Percentiles rank a stretch among this genome's conserved stretches.
Evolutionary conservation across 2,329 filamentous ascomycete species (phyloP).

Genomic region (Penicillium sp.): DNA sequence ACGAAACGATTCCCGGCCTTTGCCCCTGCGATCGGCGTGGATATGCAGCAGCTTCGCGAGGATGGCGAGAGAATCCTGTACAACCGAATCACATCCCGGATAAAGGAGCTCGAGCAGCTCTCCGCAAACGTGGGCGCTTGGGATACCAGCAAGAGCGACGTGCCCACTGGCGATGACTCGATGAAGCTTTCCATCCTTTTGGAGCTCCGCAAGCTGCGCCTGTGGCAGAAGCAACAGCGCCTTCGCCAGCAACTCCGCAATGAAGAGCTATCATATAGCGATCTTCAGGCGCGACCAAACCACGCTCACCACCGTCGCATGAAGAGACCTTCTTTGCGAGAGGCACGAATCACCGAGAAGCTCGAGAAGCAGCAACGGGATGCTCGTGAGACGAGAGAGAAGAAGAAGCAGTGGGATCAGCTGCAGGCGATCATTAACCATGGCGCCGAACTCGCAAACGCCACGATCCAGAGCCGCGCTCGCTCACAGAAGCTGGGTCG

Average conservation of each 20-base stretch:
- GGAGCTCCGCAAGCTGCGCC: conserved; percentile 65
- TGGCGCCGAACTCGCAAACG: conserved; percentile 67
- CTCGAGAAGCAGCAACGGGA: conserved; percentile 98
- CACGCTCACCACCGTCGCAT: conserved; percentile 82
- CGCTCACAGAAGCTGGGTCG: conserved; percentile 83
- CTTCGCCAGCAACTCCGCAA: conserved; percentile 81
- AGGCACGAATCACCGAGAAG: conserved; percentile 96
- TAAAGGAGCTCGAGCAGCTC: conserved; percentile 74
- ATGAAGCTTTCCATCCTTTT: conserved; percentile 90
- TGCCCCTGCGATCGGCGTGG: conserved; percentile 73
- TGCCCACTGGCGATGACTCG: conserved; percentile 67
- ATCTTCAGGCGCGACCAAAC: conserved; percentile 51
- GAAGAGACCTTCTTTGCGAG: conserved; percentile 94
- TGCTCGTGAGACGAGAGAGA: conserved; percentile 89
- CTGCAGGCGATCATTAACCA: conserved; percentile 81
- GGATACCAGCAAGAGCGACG: conserved; percentile 68
- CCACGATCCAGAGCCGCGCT: conserved; percentile 60
- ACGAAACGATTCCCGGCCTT: conserved; percentile 79
- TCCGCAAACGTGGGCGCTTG: conserved; percentile 82
- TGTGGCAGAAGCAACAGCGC: conserved; percentile 83
- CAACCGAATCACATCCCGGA: conserved; percentile 81
- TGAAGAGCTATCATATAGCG: conserved; percentile 87
- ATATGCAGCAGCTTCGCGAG: conserved; percentile 77
- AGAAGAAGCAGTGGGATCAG: conserved; percentile 94
- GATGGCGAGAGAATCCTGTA: conserved; percentile 84